Base-by-base conservation (phyloP, 805 yeast species). In the Saturnispora hagleri region DNA sequence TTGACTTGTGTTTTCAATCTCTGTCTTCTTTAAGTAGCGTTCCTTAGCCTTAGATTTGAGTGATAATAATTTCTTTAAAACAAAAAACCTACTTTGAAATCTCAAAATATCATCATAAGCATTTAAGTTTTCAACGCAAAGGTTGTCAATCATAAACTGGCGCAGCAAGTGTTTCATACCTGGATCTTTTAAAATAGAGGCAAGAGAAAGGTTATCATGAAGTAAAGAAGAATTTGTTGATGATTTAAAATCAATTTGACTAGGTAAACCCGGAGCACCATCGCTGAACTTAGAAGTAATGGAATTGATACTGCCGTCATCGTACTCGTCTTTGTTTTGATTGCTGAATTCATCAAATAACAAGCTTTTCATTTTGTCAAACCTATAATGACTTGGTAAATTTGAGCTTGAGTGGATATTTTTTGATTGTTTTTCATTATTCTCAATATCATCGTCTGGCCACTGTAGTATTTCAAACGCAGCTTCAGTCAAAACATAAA, bases 61-160 rank as follows among this genome's bases (percentile, higher is more conserved):
- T 57, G 51, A 69, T 63, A 58, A 66, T 31, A 80, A 56, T 31
- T 72, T 74, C 45, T 71, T 71, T 51, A 82, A 58, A 1, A 70
- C 59, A 1, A 65, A 61, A 66, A 78, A 67, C 56, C 73, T 75
- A 55, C 73, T 75, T 12, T 72, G 70, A 54, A 82, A 77, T 47
- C 74, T 74, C 46, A 71, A 70, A 47, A 86, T 73, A 53, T 81
- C 86, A 49, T 75, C 65, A 62, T 79, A 86, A 3, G 84, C 88
- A 55, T 83, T 82, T n/a, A 86, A 63, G 59, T 87, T 89, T 61
- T 89, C 97, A 2, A 76, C 76, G 61, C 95, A 88, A 51, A 75
- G 73, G 48, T 81, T 84, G 31, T 72, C 74, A 47, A 76, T 79
- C 48, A 89, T 63, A 62, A 86, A 89, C n/a, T 71, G 69, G 55